A percentile compares a stretch with the other conserved stretches of the same genome.
These are phyloP conservation scores for Helotiales sp. DNA, from an alignment of 2,329 filamentous ascomycete species.

Conservation along the genomic window DNA sequence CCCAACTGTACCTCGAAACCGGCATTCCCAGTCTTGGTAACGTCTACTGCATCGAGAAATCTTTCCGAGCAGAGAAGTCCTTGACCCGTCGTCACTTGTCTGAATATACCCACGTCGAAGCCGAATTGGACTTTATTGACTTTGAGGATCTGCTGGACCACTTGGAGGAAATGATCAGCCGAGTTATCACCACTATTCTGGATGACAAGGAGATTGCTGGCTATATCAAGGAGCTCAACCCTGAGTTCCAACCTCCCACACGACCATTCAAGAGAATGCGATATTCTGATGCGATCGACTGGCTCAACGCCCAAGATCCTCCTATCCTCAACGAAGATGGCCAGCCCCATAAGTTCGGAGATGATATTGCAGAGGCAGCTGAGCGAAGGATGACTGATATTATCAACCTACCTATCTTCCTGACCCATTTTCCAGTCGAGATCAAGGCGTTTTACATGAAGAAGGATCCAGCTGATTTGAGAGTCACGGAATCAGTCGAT, in stretches of 20 bases:
- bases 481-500: constrained; percentile 93
- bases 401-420: constrained; percentile 92
- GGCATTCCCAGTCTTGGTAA: constrained; percentile 87
- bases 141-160: constrained; percentile 88
- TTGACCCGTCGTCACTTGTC: constrained; percentile 91
- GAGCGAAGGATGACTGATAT: constrained; percentile 97
- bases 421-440: constrained; percentile 94
- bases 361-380: constrained; percentile 96
- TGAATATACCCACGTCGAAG: constrained; percentile 97
- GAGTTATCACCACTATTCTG: constrained; percentile 70
- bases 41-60: constrained; percentile 98
- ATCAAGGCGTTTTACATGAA: constrained; percentile 99
- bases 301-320: constrained; percentile 81
- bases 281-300: constrained; percentile 91
- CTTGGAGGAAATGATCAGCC: constrained; percentile 69
- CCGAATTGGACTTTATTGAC: constrained; percentile 91
- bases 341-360: constrained; percentile 85
- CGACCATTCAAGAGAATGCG: constrained; percentile 93
- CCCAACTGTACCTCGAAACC: constrained; percentile 96
- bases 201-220: constrained; percentile 70
- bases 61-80: constrained; percentile 96
- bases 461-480: constrained; percentile 73
- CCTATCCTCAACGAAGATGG: constrained; percentile 89
- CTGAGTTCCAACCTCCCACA: constrained; percentile 76
- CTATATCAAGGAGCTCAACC: constrained; percentile 85